Percentiles rank a stretch among this genome's conserved stretches.
phyloP scores from a whole-genome alignment of 2,329 filamentous ascomycete species.

The Diaporthe vexans region DNA sequence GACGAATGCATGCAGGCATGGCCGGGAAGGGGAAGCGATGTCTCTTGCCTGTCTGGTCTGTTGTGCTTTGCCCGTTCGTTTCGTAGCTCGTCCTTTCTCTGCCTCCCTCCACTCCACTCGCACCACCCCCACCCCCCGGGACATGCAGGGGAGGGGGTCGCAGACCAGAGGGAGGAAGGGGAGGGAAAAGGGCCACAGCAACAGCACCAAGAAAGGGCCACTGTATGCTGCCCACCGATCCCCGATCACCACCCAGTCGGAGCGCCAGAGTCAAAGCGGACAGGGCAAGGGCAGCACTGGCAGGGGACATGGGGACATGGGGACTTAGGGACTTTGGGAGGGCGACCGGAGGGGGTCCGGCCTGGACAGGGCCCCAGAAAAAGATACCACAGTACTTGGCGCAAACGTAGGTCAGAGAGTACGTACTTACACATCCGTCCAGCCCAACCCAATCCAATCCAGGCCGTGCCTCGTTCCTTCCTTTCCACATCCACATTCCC shows the following conservation, averaged over 20 bases:
- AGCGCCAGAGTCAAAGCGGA: slow-evolving; percentile 26
- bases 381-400: slow-evolving; percentile 17
- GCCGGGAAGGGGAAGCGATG: slow-evolving; percentile 31
- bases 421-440: slow-evolving; percentile 34
- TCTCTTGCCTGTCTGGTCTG: slow-evolving; percentile 21
- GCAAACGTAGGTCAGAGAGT: slow-evolving; percentile 23
- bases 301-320: not conserved
- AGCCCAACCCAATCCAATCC: slow-evolving; percentile 33
- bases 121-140: slow-evolving; percentile 6
- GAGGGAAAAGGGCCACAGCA: too few relatives aligned
- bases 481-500: slow-evolving; percentile 33
- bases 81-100: slow-evolving; percentile 30
- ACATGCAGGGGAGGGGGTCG: slow-evolving; percentile 30
- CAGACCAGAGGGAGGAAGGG: not conserved
- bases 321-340: not conserved
- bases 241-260: slow-evolving; percentile 24
- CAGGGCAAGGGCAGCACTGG: not conserved
- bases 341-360: not conserved
- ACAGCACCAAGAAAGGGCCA: not conserved
- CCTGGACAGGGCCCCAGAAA: slow-evolving; percentile 24
- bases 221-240: slow-evolving; percentile 7
- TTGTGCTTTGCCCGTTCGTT: slow-evolving; percentile 30
- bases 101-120: slow-evolving; percentile 21
- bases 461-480: slow-evolving; percentile 38
- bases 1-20: slow-evolving; percentile 17